Evolutionary conservation across 2,329 filamentous ascomycete genomes (phyloP).

Genomic region (Pezizomycotina sp.): DNA sequence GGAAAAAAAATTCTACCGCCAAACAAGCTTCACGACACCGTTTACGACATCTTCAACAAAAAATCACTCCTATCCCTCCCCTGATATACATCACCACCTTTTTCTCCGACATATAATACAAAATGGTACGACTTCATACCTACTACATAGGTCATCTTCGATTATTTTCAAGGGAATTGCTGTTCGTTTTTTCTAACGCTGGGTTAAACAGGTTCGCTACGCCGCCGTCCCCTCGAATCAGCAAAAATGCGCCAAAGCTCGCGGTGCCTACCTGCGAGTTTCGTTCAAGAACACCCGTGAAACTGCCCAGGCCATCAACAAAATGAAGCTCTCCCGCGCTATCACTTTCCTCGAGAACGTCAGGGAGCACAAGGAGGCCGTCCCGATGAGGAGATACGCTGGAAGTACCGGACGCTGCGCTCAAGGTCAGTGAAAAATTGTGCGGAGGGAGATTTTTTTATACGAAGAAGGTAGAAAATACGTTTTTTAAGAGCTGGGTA

Average conservation of each 20-base stretch:
- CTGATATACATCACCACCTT: too few relatives aligned
- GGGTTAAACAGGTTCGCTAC: conserved; percentile 64
- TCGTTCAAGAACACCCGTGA: conserved; percentile 99
- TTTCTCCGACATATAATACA: too few relatives aligned
- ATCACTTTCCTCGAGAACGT: conserved; percentile 97
- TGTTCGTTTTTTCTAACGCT: too few relatives aligned
- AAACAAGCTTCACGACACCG: too few relatives aligned
- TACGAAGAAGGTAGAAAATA: background rate
- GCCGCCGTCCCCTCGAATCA: conserved; percentile 73
- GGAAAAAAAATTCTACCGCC: too few relatives aligned
- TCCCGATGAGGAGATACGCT: conserved; percentile 95
- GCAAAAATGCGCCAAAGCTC: conserved; percentile 90
- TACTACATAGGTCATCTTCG: too few relatives aligned
- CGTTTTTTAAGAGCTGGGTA: conserved; percentile 3
- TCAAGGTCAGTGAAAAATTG: conserved; percentile 60
- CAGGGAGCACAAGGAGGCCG: conserved; percentile 87
- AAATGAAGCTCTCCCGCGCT: conserved; percentile 93
- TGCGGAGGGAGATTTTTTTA: background rate
- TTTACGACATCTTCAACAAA: too few relatives aligned
- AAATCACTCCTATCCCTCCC: too few relatives aligned
- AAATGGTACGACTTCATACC: too few relatives aligned
- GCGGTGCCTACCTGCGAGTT: conserved; percentile 96
- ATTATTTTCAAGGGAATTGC: too few relatives aligned
- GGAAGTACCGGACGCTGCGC: conserved; percentile 88
- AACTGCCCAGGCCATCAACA: conserved; percentile 98